phyloP scores from a whole-genome alignment of 2,329 filamentous ascomycete genomes.

The Basipetospora sp. region DNA sequence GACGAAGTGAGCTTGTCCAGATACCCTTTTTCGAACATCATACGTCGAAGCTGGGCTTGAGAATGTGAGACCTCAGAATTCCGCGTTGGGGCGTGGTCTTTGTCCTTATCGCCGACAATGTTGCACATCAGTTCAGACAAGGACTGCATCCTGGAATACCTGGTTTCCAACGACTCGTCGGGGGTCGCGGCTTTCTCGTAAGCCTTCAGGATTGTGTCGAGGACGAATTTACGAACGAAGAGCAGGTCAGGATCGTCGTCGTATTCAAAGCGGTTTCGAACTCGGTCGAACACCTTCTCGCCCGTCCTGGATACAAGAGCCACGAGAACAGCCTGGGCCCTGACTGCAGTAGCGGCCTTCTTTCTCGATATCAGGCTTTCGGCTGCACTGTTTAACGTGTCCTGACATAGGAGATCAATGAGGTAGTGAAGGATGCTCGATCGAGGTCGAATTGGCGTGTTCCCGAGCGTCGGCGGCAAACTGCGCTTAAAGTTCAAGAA shows the following conservation, averaged over 20 bases:
- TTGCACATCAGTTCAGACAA: conserved; percentile 84
- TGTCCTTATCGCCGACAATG: conserved; percentile 72
- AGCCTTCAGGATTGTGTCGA: conserved; percentile 81
- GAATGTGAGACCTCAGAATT: conserved; percentile 24
- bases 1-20: conserved; percentile 77
- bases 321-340: conserved; percentile 74
- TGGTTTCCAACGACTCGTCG: conserved; percentile 64
- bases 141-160: conserved; percentile 76
- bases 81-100: conserved; percentile 32
- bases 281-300: conserved; percentile 51
- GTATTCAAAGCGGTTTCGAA: conserved; percentile 43
- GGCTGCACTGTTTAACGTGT: conserved; percentile 50
- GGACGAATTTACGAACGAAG: conserved; percentile 85
- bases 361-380: conserved; percentile 72
- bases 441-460: conserved; percentile 84
- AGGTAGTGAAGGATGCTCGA: conserved; percentile 89
- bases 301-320: conserved; percentile 77
- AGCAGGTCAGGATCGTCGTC: conserved; percentile 73
- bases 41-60: conserved; percentile 70
- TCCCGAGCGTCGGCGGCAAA: conserved; percentile 64
- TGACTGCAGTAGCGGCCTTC: conserved; percentile 66
- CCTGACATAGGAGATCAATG: conserved; percentile 53
- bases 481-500: conserved; percentile 98
- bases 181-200: conserved; percentile 78
- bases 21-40: conserved; percentile 98